Base-by-base conservation (phyloP, 2,329 filamentous ascomycete species). In the Exophiala alcalophila region DNA sequence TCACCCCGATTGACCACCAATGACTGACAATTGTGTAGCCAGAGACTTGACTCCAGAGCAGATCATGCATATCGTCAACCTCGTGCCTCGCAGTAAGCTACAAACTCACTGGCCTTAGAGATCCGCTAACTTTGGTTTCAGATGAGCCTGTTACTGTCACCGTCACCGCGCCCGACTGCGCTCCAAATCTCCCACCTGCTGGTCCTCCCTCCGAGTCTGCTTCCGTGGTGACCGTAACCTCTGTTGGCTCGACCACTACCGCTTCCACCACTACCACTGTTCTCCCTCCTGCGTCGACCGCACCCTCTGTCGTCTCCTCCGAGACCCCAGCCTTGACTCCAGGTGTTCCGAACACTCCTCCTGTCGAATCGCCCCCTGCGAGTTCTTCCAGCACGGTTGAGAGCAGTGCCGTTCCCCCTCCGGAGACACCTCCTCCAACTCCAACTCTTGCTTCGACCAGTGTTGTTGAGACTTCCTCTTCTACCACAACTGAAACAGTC, bases 1-100 rank as follows among this genome's bases (percentile, higher is more conserved):
- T 26, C 7, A 15, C 4, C 30, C 21, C 20, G 16, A 24, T 27
- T 11, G 35, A 34, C 5, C 19, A 21, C 7, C 15, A 21, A 14
- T 29, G 23, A 48, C 40, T 41, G 23, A 48, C 20, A 36, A 14
- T 11, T 25, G 12, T 23, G 24, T 32, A 53, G 47, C 43, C 44
- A 29, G 47, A 16, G 47, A 39, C 24, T 16, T 50, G 21, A 19
- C 43, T 2, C n/a, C 11, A 26, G 40, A 44, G 10, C 35, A 47
- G 8, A 45, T 48, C 41, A 30, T 42, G 18, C 36, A 43, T 2
- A 31, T 53, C 27, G 31, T 53, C 44, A 47, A 55, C 14, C 41
- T 47, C 30, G 33, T 53, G 16, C 40, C 43, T 29, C 50, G 50
- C 23, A 37, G 53, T 56, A 47, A 46, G 53, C 47, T 27, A n/a